Conservation (phyloP, 2,329 filamentous ascomycete genomes). For the Ceratocystis destructans region DNA sequence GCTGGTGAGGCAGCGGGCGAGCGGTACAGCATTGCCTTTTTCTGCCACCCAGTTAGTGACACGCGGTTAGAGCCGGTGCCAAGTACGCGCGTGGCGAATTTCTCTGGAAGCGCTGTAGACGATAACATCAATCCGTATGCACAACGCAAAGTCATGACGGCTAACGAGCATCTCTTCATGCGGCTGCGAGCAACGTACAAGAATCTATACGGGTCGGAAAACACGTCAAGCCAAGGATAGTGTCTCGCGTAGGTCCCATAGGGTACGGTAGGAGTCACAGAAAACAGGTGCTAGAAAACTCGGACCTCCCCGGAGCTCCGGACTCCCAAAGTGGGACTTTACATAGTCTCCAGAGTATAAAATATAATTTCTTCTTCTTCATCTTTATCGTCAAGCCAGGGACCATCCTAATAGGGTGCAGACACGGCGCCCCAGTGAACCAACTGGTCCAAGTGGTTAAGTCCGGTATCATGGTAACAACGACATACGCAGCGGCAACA, state of each 20-base stretch:
- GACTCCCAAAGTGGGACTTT: too few relatives aligned
- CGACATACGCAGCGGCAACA: background rate
- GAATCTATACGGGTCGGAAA: conserved; percentile 36
- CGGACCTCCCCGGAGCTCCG: too few relatives aligned
- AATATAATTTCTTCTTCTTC: too few relatives aligned
- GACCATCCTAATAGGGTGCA: too few relatives aligned
- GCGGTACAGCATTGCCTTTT: conserved; percentile 54
- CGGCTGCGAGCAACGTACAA: conserved; percentile 46
- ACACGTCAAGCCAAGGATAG: background rate
- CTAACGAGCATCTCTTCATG: conserved; percentile 49
- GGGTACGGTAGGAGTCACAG: too few relatives aligned
- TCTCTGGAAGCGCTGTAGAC: conserved; percentile 26
- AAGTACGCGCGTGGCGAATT: conserved; percentile 40
- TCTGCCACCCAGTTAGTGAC: conserved; percentile 48
- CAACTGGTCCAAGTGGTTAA: too few relatives aligned
- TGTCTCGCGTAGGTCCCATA: too few relatives aligned
- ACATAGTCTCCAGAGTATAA: too few relatives aligned
- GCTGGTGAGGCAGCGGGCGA: conserved; percentile 29
- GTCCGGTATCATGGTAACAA: too few relatives aligned
- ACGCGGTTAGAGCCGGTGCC: conserved; percentile 44
- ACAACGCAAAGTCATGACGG: conserved; percentile 44
- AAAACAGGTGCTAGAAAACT: too few relatives aligned
- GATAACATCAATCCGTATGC: conserved; percentile 35
- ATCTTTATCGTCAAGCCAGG: too few relatives aligned
- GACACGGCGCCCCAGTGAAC: too few relatives aligned